Base-by-base conservation (phyloP, 2,329 filamentous ascomycete species). In the Diaporthe ilicicola region DNA sequence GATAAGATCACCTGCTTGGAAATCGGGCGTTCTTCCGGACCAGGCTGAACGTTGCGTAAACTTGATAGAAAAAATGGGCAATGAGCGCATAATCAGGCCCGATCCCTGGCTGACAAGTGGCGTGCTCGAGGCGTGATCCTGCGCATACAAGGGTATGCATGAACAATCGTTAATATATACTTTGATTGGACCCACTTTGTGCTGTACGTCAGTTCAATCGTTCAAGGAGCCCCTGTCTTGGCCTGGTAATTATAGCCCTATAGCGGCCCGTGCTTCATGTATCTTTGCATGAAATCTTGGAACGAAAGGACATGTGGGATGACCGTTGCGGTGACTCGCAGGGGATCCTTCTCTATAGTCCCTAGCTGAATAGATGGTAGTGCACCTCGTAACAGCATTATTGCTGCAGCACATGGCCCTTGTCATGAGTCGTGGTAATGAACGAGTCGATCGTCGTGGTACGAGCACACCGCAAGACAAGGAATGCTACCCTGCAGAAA, bases 191-290 rank as follows among this genome's bases (percentile, higher is more conserved):
- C 59, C 59, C 59, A 48, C 59, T 15, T 24, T 48, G 3, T n/a
- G 32, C 59, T 62, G 42, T 48, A 62, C 46, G 19, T 62, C 48
- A 24, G 42, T 62, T 62, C n/a, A n/a, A n/a, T 62, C 59, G 59
- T 62, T 42, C 42, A 48, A 62, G 42, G 34, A 34, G 59, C 59
- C 4, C 27, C 42, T 19, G 56, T 10, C 56, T 62, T 62, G 59
- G 59, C 42, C 10, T 22, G 8, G 3, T 34, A 48, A 62, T 10
- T 48, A 62, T 62, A 62, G 59, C 59, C 59, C 32, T 19, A 8
- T 7, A 7, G 59, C 48, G 59, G 59, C 17, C 59, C 27, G 59
- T 62, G 59, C 59, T 37, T 12, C 4, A 62, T 48, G 42, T 62
- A 62, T 62, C 59, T 34, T 34, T 48, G 42, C 59, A 62, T 62